phyloP scores from a whole-genome alignment of 2,329 filamentous ascomycete genomes.

The Helicocarpus griseus region DNA sequence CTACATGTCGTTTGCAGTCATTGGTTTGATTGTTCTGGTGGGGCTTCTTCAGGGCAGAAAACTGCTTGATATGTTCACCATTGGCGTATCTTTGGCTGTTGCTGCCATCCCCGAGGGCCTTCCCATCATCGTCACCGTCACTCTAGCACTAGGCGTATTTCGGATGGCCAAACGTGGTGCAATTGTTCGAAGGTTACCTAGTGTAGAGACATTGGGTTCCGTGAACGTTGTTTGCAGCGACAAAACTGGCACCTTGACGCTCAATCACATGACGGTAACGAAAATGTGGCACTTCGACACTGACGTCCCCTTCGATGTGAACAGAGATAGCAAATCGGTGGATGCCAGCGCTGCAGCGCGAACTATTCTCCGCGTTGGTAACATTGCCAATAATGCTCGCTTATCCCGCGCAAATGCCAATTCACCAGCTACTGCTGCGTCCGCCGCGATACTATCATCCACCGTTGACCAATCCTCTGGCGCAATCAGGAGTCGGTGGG shows the following conservation, averaged over 20 bases:
- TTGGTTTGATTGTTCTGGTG: constrained; percentile 82
- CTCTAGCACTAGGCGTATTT: constrained; percentile 84
- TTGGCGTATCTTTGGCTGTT: constrained; percentile 91
- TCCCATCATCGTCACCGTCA: constrained; percentile 97
- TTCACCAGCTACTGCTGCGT: constrained; percentile 57
- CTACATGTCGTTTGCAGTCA: constrained; percentile 92
- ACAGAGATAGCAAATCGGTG: constrained; percentile 41
- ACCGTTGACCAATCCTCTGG: constrained; percentile 56
- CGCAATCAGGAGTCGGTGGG: constrained; percentile 74
- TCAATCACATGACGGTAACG: constrained; percentile 96
- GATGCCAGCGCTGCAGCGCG: constrained; percentile 63
- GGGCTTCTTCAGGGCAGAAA: constrained; percentile 84
- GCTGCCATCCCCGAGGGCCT: constrained; percentile 93
- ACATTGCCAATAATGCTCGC: constrained; percentile 90
- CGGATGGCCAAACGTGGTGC: constrained; percentile 93
- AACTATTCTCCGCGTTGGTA: constrained; percentile 80
- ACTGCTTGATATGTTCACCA: constrained; percentile 90
- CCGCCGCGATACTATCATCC: constrained; percentile 75
- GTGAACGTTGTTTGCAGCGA: constrained; percentile 99
- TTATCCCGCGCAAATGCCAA: constrained; percentile 64
- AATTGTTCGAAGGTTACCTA: constrained; percentile 90
- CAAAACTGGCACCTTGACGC: constrained; percentile 92
- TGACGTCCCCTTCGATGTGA: constrained; percentile 46
- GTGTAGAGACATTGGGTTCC: constrained; percentile 94
- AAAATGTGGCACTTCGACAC: constrained; percentile 93